These are phyloP conservation scores for Podila minutissima DNA, from an alignment of 192 early-diverging fungal genomes.

Conservation along the genomic window DNA sequence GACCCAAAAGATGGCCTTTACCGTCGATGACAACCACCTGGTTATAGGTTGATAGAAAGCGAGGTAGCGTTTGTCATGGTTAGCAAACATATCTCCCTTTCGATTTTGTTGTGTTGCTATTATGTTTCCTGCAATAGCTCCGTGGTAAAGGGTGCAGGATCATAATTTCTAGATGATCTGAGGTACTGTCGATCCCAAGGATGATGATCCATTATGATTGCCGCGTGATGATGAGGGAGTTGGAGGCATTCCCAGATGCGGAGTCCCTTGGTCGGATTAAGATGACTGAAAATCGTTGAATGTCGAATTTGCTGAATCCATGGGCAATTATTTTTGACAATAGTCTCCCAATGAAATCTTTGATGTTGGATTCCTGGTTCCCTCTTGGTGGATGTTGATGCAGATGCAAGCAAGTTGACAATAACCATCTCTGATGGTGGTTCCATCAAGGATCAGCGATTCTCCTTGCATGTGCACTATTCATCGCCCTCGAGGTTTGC, in stretches of 20 bases:
- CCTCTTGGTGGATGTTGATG: constrained; percentile 7
- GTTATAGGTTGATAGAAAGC: background rate
- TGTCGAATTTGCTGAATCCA: constrained; percentile 26
- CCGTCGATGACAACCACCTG: constrained; percentile 99
- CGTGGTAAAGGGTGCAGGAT: no score
- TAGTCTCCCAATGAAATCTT: constrained; percentile 8
- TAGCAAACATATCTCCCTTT: background rate
- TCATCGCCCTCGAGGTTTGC: background rate
- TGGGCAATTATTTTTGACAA: constrained; percentile 6
- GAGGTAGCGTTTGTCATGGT: background rate
- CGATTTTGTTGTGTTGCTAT: no score
- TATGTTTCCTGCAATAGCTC: no score
- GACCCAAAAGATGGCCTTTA: constrained; percentile 99
- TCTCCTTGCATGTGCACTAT: background rate
- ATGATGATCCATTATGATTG: background rate
- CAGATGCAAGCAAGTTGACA: background rate
- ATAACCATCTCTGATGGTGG: background rate
- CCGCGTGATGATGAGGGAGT: background rate
- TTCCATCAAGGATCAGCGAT: background rate
- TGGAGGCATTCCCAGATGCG: background rate
- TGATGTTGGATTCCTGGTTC: background rate
- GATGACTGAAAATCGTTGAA: constrained; percentile 11
- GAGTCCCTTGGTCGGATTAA: background rate
- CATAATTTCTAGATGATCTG: constrained; percentile 1
- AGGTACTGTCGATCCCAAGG: background rate